A percentile compares a stretch with the other conserved stretches of the same genome.
These are phyloP conservation scores for Xylaria sp. DNA, from an alignment of 2,329 filamentous ascomycete species.

Conservation along the genomic window DNA sequence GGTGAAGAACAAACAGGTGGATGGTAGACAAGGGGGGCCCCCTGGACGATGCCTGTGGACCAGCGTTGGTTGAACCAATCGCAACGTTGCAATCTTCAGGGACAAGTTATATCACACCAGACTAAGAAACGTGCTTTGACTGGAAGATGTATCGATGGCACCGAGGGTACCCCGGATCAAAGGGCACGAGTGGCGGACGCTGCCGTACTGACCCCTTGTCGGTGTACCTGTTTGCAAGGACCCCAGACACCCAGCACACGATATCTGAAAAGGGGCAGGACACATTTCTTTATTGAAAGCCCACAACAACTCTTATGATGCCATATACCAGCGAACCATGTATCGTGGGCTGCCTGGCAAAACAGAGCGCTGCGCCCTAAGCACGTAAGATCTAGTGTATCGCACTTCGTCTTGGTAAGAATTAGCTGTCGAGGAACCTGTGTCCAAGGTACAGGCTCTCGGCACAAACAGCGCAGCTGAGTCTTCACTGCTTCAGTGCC, in stretches of 20 bases:
- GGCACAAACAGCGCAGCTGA: not conserved
- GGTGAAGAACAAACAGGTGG: constrained; percentile 32
- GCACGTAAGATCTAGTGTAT: not conserved
- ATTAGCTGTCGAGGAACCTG: not conserved
- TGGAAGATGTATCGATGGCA: constrained; percentile 20
- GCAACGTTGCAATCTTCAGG: constrained; percentile 21
- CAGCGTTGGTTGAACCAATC: constrained; percentile 26
- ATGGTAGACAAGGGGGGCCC: constrained; percentile 29
- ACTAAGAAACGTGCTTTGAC: constrained; percentile 29
- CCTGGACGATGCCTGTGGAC: constrained; percentile 20
- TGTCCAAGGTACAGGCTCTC: not conserved
- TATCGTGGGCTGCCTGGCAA: constrained; percentile 1
- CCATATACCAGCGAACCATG: constrained; percentile 3
- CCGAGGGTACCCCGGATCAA: constrained; percentile 20
- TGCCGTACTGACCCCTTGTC: constrained; percentile 28
- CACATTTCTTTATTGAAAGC: constrained; percentile 4
- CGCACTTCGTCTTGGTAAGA: not conserved
- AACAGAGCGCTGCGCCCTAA: not conserved
- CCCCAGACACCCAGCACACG: constrained; percentile 20
- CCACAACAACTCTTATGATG: not conserved
- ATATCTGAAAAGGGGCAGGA: constrained; percentile 26
- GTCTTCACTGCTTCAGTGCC: not conserved
- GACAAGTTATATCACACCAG: constrained; percentile 25
- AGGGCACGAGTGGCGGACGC: not conserved
- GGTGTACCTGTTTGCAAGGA: constrained; percentile 23